Evolutionary conservation across 805 yeast species (phyloP), one percentile per base, ranked within the genome.

Genomic region (Candida montana): DNA sequence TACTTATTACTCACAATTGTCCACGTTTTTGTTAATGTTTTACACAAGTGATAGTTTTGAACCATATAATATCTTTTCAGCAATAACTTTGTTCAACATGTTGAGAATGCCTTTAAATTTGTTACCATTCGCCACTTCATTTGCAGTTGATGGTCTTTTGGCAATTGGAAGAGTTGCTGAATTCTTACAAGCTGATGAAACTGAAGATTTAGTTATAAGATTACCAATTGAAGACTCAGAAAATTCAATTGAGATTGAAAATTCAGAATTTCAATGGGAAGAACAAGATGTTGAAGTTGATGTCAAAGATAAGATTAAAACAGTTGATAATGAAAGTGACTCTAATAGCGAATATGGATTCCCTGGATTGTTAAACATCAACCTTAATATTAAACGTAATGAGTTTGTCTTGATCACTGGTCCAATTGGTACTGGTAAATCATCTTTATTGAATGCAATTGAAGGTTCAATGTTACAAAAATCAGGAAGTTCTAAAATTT

Each of bases 391-490:
- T 35, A 61, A 67, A 33, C 74, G 73, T 42, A 84, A 85, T 18
- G 95, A 86, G 55, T 76, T 89, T 39, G 64, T 87, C 7, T 82
- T 83, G 41, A 68, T 85, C 12, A 81, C 90, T 0, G 96, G 96
- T 13, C 62, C 81, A 1, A 83, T 87, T 53, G 95, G 95, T 3
- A 71, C 87, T 3, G 95, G 96, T 43, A 87, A 87, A 57, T 68
- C 90, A 0, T 83, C 93, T 0, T 63, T 88, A 20, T 65, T 87
- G 37, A 71, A 69, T 50, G 89, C 95, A 0, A 63, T 87, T 39
- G 69, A 84, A 8, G 95, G 95, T 0, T 71, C 75, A 31, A 84
- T 87, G 87, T 67, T 69, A 15, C 73, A 73, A 49, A 62, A 61
- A 0, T 33, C 52, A 0, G 95, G 95, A 31, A 40, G 55, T 0